A percentile compares a stretch with the other conserved stretches of the same genome.
Conservation (phyloP, 345 rosid genomes). For the Corchorus olitorius region DNA sequence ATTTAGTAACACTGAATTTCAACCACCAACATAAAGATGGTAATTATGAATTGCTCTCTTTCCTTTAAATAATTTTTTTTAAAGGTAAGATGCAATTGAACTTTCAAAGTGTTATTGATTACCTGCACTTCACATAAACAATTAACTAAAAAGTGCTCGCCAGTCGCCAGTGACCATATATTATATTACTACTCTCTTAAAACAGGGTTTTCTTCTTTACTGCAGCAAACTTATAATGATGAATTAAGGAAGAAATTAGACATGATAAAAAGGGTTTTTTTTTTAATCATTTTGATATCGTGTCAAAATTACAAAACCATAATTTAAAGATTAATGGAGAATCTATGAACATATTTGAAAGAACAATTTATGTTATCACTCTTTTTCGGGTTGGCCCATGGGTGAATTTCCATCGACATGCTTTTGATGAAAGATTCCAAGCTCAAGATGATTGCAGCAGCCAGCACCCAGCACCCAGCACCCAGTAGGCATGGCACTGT, state of each 20-base stretch:
- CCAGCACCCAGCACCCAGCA: neutral
- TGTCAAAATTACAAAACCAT: neutral
- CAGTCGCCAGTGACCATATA: neutral
- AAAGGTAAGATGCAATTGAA: neutral
- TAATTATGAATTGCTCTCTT: conserved; percentile 4
- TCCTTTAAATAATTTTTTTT: neutral
- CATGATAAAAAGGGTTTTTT: neutral
- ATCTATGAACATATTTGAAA: neutral
- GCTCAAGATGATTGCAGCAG: neutral
- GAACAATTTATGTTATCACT: neutral
- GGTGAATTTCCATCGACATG: neutral
- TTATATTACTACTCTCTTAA: neutral
- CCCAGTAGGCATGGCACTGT: neutral
- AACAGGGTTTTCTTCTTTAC: neutral
- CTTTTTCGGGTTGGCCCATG: neutral
- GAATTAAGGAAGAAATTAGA: neutral
- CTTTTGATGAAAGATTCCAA: conserved; percentile 5
- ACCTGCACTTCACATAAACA: neutral
- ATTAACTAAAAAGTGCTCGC: neutral
- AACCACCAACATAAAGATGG: neutral
- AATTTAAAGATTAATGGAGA: neutral
- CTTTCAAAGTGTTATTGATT: neutral
- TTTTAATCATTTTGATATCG: neutral
- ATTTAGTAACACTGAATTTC: neutral
- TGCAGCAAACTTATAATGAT: neutral